These are phyloP conservation scores for Globisporangium cylindrosporum DNA, from an alignment of 352 stramenopile species.

Conservation along the genomic window DNA sequence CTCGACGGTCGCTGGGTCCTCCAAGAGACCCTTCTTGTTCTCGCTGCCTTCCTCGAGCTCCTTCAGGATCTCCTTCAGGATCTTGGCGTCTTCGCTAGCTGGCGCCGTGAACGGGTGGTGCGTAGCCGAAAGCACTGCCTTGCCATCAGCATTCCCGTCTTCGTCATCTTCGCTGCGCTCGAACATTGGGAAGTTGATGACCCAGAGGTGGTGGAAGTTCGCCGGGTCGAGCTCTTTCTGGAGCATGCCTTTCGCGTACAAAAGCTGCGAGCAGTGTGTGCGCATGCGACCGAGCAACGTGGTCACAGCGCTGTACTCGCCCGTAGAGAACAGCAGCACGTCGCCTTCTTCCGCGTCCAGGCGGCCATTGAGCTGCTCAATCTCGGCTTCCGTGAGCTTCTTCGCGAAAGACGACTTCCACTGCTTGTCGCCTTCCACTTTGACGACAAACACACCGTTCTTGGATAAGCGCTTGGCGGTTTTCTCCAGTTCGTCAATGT, in stretches of 20 bases:
- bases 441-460: constrained; percentile 53
- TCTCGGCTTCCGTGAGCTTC: constrained; percentile 46
- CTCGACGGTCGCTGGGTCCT: constrained; percentile 47
- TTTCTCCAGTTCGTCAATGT: constrained; percentile 60
- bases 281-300: constrained; percentile 64
- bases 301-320: constrained; percentile 54
- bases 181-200: constrained; percentile 89
- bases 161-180: constrained; percentile 63
- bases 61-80: constrained; percentile 48
- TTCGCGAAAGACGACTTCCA: constrained; percentile 77
- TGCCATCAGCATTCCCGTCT: constrained; percentile 20
- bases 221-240: constrained; percentile 57
- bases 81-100: constrained; percentile 33
- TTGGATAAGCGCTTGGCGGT: constrained; percentile 46
- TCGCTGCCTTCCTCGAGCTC: constrained; percentile 4
- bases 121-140: constrained; percentile 60
- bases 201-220: constrained; percentile 82
- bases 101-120: constrained; percentile 89
- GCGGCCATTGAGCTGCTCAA: constrained; percentile 40
- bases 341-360: constrained; percentile 63
- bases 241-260: constrained; percentile 59
- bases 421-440: constrained; percentile 47
- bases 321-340: constrained; percentile 62
- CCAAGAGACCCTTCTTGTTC: constrained; percentile 35
- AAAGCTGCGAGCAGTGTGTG: constrained; percentile 54